Percentiles rank a stretch among this genome's conserved stretches.
These are phyloP conservation scores for Coemansia nantahalensis DNA, from an alignment of 192 early-diverging fungal species.

Conservation along the genomic window DNA sequence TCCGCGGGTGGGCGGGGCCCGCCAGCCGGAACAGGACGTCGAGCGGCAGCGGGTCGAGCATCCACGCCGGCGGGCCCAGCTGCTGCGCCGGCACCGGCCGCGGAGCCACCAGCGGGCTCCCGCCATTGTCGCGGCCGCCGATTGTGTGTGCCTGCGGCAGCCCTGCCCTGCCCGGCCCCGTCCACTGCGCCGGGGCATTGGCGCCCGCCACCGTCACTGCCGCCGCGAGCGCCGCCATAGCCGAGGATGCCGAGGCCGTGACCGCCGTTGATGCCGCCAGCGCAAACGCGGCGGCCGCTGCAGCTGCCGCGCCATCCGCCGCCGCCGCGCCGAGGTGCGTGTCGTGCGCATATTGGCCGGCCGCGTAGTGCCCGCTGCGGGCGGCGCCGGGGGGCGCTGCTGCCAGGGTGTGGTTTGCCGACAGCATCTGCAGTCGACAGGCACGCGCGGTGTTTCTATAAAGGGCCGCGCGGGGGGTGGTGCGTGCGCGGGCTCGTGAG, in stretches of 20 bases:
- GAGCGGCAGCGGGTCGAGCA: conserved; percentile 44
- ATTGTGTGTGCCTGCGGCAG: conserved; percentile 20
- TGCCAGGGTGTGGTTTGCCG: conserved; percentile 13
- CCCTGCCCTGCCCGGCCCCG: conserved; percentile 3
- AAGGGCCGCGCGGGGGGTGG: too few species aligned
- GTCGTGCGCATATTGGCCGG: conserved; percentile 8
- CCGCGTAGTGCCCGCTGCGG: conserved; percentile 8
- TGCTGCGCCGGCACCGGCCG: conserved; percentile 50
- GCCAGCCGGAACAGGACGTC: conserved; percentile 42
- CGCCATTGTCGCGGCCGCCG: conserved; percentile 17
- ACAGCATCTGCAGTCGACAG: conserved; percentile 30
- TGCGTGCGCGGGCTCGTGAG: too few species aligned
- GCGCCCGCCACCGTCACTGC: conserved; percentile 5
- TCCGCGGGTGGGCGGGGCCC: conserved; percentile 24
- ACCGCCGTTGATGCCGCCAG: conserved; percentile 16
- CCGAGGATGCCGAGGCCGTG: conserved; percentile 1
- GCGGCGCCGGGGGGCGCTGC: conserved; percentile 5
- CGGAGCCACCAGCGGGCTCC: conserved; percentile 42
- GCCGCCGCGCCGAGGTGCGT: conserved; percentile 7
- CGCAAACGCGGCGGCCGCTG: conserved; percentile 40
- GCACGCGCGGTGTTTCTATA: conserved; percentile 7
- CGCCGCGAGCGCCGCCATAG: conserved; percentile 15
- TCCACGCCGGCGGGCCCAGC: conserved; percentile 42
- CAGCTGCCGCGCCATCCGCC: conserved; percentile 1
- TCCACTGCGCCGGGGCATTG: conserved; percentile 7